Conservation (phyloP, 805 yeast genomes). For the Priceomyces castillae region DNA sequence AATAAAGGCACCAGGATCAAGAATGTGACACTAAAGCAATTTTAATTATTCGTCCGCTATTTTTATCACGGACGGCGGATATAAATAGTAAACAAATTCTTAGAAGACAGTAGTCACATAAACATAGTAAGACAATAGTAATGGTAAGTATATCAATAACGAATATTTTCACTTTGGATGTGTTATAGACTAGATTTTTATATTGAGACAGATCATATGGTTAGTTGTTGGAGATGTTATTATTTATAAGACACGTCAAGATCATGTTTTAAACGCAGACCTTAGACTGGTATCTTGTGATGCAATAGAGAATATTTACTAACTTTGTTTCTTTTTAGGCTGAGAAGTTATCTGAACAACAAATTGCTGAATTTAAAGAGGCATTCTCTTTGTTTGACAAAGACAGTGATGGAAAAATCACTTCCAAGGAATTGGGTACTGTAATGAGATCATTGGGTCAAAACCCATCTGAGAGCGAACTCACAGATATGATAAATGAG, state of each 20-base stretch:
- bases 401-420: conserved; percentile 95
- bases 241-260: not conserved
- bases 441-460: conserved; percentile 99
- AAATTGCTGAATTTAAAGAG: conserved; percentile 94
- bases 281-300: too few species aligned
- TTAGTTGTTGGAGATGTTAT: too few species aligned
- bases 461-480: conserved; percentile 94
- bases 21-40: conserved; percentile 1
- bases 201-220: too few species aligned
- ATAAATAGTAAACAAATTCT: not conserved
- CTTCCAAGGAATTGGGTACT: conserved; percentile 92
- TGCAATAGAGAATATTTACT: not conserved
- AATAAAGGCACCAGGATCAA: not conserved
- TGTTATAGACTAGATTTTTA: too few species aligned
- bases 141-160: not conserved
- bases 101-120: not conserved
- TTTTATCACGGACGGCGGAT: conserved; percentile 2
- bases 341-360: conserved; percentile 91
- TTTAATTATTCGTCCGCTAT: not conserved
- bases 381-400: conserved; percentile 96
- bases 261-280: too few species aligned
- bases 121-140: not conserved
- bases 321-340: conserved; percentile 41
- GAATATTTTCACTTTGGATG: not conserved
- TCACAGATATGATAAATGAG: conserved; percentile 95